Percentiles rank a stretch among this genome's conserved stretches.
These are phyloP conservation scores for Rhodamnia argentea DNA, from an alignment of 345 rosid genomes.

Conservation along the genomic window DNA sequence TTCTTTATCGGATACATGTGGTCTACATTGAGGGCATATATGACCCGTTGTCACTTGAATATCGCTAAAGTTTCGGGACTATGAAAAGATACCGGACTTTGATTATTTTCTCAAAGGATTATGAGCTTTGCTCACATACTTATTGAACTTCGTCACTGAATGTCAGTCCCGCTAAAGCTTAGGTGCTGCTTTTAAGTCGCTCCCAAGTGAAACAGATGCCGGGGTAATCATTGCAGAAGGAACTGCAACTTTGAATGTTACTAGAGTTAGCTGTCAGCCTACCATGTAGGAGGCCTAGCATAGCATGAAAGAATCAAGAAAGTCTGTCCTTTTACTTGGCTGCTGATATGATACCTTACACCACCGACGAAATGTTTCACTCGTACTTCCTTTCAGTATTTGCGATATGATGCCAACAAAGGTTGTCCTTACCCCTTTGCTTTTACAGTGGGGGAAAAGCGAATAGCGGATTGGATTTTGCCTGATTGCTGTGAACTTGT, in stretches of 20 bases:
- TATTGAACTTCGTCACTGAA: background rate
- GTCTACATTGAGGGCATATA: background rate
- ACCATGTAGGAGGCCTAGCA: background rate
- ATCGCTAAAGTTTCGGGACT: background rate
- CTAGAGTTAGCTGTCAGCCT: background rate
- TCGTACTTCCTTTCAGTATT: background rate
- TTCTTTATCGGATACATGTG: background rate
- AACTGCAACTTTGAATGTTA: background rate
- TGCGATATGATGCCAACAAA: background rate
- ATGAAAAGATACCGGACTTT: background rate
- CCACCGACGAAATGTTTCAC: background rate
- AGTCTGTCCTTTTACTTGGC: background rate
- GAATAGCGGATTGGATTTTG: background rate
- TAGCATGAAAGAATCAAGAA: background rate
- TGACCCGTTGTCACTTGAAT: background rate
- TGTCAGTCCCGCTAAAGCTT: background rate
- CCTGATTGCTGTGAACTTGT: background rate
- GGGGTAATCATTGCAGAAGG: background rate
- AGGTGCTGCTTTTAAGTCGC: background rate
- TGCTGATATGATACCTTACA: background rate
- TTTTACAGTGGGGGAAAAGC: background rate
- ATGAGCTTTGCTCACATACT: background rate
- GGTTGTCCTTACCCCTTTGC: background rate
- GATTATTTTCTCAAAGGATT: background rate
- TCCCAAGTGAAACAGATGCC: background rate